Conservation (phyloP, 169 alveolate species). For the Cryptosporidium parvum region DNA sequence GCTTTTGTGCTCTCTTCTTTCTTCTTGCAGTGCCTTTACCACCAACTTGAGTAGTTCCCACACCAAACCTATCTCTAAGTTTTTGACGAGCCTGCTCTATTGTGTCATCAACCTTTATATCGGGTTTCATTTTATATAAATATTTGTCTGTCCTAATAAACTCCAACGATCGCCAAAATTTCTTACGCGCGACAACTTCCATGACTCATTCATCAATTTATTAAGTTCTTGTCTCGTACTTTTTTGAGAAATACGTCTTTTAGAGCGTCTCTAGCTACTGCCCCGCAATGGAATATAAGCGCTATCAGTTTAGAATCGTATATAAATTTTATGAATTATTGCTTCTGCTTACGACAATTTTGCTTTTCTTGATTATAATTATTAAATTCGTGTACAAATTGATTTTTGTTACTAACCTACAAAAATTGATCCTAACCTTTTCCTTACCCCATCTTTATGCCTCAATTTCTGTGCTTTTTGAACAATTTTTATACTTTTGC, state of each 20-base stretch:
- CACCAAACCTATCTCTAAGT: conserved; percentile 92
- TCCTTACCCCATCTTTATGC: conserved; percentile 45
- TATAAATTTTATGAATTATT: not conserved
- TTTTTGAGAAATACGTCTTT: conserved; percentile 51
- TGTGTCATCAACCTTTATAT: conserved; percentile 87
- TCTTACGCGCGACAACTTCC: conserved; percentile 64
- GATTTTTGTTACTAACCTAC: not conserved
- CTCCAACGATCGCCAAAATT: conserved; percentile 17
- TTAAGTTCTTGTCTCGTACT: conserved; percentile 53
- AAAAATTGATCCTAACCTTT: conserved; percentile 61
- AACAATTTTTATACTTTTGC: conserved; percentile 10
- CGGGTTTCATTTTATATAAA: conserved; percentile 86
- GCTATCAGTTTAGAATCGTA: not conserved
- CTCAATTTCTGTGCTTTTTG: conserved; percentile 55
- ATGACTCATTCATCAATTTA: conserved; percentile 22
- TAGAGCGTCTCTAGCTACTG: conserved; percentile 35
- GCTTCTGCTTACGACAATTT: not conserved
- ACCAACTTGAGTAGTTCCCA: conserved; percentile 91
- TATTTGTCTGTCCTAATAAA: not conserved
- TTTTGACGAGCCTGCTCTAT: conserved; percentile 91
- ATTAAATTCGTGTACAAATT: not conserved
- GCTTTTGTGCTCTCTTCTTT: conserved; percentile 91
- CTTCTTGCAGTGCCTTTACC: conserved; percentile 97
- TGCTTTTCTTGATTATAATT: too few relatives aligned
- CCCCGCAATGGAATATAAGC: conserved; percentile 35